Evolutionary conservation across 1,139 yeast genomes (phyloP).

Genomic region (Candida sp.): DNA sequence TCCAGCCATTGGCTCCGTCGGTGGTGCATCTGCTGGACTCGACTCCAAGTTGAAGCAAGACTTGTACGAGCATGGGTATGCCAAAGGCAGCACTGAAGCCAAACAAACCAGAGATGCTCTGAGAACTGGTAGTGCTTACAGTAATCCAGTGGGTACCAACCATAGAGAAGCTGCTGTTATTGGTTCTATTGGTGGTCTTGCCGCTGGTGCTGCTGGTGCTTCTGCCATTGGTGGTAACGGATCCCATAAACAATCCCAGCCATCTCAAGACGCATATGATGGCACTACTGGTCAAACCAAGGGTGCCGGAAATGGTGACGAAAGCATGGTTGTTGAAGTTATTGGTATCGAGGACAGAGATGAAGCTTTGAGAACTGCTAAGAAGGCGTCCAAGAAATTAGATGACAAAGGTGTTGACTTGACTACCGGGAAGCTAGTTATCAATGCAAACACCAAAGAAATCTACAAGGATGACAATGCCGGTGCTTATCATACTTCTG

Average conservation of each 20-base stretch:
- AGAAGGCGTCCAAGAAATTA: constrained; percentile 38
- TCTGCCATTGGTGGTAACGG: constrained; percentile 8
- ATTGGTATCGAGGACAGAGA: constrained; percentile 39
- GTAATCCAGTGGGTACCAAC: constrained; percentile 7
- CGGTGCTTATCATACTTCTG: too few relatives aligned
- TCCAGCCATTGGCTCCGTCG: not conserved
- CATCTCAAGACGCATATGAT: not conserved
- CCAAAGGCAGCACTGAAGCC: constrained; percentile 13
- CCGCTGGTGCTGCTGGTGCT: constrained; percentile 6
- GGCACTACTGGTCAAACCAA: constrained; percentile 8
- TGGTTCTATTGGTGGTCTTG: constrained; percentile 11
- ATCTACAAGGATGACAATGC: constrained; percentile 30
- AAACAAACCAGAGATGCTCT: constrained; percentile 9
- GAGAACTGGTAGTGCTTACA: not conserved
- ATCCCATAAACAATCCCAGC: not conserved
- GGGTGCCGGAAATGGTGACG: constrained; percentile 9
- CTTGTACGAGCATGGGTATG: constrained; percentile 16
- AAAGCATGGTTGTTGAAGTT: constrained; percentile 35
- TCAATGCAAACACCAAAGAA: constrained; percentile 38
- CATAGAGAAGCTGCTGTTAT: constrained; percentile 13
- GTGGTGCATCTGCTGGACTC: not conserved
- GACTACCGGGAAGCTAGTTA: constrained; percentile 37
- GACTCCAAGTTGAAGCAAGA: constrained; percentile 12
- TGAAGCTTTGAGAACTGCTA: constrained; percentile 39
- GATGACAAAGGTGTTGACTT: constrained; percentile 39